Conservation (phyloP, 2,329 filamentous ascomycete genomes). For the Gyromitra esculenta region DNA sequence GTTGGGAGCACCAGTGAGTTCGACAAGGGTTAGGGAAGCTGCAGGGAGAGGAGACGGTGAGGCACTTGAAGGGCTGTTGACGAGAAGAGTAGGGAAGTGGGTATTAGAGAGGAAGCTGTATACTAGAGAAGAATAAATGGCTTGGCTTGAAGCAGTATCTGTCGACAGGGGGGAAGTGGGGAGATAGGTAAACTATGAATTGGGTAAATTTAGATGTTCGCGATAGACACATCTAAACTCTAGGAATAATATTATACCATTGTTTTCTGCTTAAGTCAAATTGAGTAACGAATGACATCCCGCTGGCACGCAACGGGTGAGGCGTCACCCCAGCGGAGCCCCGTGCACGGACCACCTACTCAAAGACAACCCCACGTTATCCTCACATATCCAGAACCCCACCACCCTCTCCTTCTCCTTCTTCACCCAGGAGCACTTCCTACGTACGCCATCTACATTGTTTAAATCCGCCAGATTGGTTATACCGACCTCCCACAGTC, state of each 20-base stretch:
- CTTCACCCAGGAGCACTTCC: not conserved
- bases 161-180: not conserved
- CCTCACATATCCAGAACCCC: not conserved
- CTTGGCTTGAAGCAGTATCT: not conserved
- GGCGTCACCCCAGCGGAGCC: conserved; percentile 9
- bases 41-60: conserved; percentile 65
- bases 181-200: not conserved
- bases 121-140: conserved; percentile 28
- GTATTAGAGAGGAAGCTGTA: conserved; percentile 70
- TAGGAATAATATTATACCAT: not conserved
- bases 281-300: too few relatives aligned
- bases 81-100: conserved; percentile 68
- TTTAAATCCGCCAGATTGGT: not conserved
- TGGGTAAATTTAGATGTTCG: not conserved
- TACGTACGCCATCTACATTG: not conserved
- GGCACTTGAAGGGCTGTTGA: conserved; percentile 67
- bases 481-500: not conserved
- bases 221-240: not conserved
- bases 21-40: conserved; percentile 71
- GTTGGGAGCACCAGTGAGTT: conserved; percentile 63
- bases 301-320: too few relatives aligned
- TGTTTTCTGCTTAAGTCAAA: not conserved
- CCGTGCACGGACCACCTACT: conserved; percentile 1
- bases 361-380: conserved; percentile 3
- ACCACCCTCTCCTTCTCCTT: not conserved